Base-by-base conservation (phyloP, 2,329 filamentous ascomycete species). In the Purpureocillium takamizusanense region DNA sequence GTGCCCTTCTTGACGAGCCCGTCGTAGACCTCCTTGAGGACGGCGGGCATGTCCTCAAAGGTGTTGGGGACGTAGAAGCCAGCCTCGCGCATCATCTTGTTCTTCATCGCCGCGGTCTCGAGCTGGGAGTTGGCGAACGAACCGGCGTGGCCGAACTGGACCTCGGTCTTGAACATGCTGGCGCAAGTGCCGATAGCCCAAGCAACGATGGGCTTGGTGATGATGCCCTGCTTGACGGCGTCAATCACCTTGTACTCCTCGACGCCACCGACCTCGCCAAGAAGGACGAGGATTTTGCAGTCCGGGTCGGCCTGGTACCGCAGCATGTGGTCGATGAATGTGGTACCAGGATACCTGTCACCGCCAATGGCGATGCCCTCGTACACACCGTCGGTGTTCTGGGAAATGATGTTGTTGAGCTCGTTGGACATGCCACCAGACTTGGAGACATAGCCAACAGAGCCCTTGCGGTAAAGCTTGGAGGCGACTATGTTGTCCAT, bases 401-500 rank as follows among this genome's bases (percentile, higher is more conserved):
- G 84, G 42, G 89, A 78, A 59, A 98, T 85, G 67, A 98, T 97
- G 81, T 98, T 98, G 84, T 98, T 98, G 59, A 98, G 73, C 76
- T 98, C 92, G 78, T 98, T 98, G 68, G 92, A 97, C 92, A 98
- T 98, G 72, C 92, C 92, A 62, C 92, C 92, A 42, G 92, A 98
- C 78, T 98, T 98, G 77, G 90, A 97, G 67, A 98, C 92, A 69
- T 98, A 98, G 56, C 87, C 92, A 51, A 98, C 89, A 54, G 92
- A 97, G 56, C 92, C 92, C 72, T 92, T 92, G 69, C 92, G 90
- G 82, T 98, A 98, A 45, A 98, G 86, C 82, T 98, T 98, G 65
- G 92, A 97, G 54, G 92, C 88, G 49, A 98, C 92, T 58, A 98
- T 98, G 80, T 98, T 98, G 79, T 98, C 92, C 92, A 98, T 98